Evolutionary conservation across 768 basidiomycete genomes (phyloP), one percentile per base, ranked within the genome.

Genomic region (Russula olivacea): DNA sequence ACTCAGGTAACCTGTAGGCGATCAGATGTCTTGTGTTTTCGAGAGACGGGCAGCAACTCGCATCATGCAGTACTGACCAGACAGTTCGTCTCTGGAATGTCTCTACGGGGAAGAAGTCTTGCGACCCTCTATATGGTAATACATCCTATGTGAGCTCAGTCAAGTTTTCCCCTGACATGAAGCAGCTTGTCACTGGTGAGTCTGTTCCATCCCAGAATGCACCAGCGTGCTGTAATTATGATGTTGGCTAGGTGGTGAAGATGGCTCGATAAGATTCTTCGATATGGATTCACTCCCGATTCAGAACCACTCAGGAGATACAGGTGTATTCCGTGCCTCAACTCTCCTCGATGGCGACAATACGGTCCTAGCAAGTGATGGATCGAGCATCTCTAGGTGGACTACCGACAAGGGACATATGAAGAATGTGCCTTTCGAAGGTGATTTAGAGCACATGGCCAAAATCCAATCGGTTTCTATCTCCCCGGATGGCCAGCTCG

Each of bases 91-190:
- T 67, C 2, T 61, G 66, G 66, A 49, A 58, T 41, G 61, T 52
- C 36, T 25, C 50, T 38, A 58, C 64, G 7, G 64, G 64, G 25
- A 58, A 43, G 52, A 41, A 59, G 30, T 17, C 47, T 41, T 58
- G 54, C 34, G 59, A 61, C 11, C 45, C 65, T n/a, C 45, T 66
- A 23, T 28, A 58, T n/a, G 61, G 65, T 4, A 56, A 63, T 32
- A 63, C 50, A 10, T 49, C 28, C 30, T 9, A 0, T 40, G 64
- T 65, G 32, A 40, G 19, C 38, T 68, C 58, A 1, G 52, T 63
- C 34, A 50, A 23, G 30, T 68, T 68, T 45, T 57, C 67, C n/a
- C 61, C 66, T 40, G 66, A 67, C 59, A 63, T 53, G 55, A 59
- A 63, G 19, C 61, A 59, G 12, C 57, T 68, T 38, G 17, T 62